Evolutionary conservation across 805 yeast genomes (phyloP).

Genomic region (Zygotorulaspora florentina): DNA sequence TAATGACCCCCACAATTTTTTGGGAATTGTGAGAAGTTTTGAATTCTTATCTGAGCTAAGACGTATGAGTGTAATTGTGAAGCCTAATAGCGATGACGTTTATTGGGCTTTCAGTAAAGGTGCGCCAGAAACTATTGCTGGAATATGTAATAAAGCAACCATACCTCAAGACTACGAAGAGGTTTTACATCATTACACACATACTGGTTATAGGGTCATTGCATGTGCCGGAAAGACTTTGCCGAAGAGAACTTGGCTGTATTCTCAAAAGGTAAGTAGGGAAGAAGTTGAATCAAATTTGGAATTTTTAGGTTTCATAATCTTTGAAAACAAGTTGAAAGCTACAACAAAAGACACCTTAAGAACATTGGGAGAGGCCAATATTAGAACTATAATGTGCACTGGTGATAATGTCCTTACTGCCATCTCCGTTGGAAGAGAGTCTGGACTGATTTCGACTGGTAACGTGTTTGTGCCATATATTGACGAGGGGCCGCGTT

Average conservation of each 20-base stretch:
- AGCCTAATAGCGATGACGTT: constrained; percentile 39
- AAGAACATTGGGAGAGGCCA: constrained; percentile 56
- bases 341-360: constrained; percentile 60
- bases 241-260: constrained; percentile 44
- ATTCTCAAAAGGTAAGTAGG: constrained; percentile 50
- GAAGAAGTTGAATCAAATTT: constrained; percentile 65
- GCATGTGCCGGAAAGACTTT: constrained; percentile 76
- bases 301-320: constrained; percentile 78
- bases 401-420: constrained; percentile 96
- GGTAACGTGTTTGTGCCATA: constrained; percentile 59
- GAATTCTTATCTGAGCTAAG: constrained; percentile 84
- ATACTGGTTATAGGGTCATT: constrained; percentile 89
- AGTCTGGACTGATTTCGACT: constrained; percentile 61
- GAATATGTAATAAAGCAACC: constrained; percentile 65
- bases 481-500: constrained; percentile 37
- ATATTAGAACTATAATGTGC: constrained; percentile 86
- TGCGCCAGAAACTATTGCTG: constrained; percentile 90
- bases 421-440: constrained; percentile 88
- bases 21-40: constrained; percentile 53
- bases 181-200: constrained; percentile 78
- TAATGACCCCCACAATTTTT: constrained; percentile 35
- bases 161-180: constrained; percentile 75
- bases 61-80: constrained; percentile 82
- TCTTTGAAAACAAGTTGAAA: constrained; percentile 89
- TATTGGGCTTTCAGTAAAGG: constrained; percentile 76